phyloP scores from a whole-genome alignment of 2,329 filamentous ascomycete genomes.

The Paecilomyces sp. region DNA sequence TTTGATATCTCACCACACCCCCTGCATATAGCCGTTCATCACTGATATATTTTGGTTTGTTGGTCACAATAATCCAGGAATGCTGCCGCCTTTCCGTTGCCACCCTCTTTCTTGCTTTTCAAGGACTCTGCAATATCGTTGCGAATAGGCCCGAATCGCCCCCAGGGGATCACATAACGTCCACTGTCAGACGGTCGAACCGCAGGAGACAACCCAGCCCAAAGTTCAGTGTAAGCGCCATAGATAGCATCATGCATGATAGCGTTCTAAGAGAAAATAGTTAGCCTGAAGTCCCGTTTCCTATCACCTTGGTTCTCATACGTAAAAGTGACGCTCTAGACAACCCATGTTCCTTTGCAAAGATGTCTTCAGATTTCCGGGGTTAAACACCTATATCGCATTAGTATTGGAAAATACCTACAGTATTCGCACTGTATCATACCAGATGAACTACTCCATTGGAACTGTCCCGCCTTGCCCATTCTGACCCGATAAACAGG shows the following conservation, averaged over 20 bases:
- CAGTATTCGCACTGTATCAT: neutral
- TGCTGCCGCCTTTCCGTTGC: neutral
- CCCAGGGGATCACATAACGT: neutral
- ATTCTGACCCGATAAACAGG: slow-evolving; percentile 10
- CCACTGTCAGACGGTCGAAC: neutral
- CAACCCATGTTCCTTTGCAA: neutral
- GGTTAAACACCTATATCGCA: neutral
- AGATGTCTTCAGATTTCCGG: neutral
- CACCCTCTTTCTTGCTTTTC: neutral
- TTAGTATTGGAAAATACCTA: neutral
- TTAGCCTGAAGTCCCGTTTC: too few relatives aligned
- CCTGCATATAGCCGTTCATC: too few relatives aligned
- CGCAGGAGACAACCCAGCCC: neutral
- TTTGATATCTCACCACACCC: too few relatives aligned
- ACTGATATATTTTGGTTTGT: neutral
- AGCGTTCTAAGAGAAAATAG: too few relatives aligned
- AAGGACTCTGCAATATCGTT: neutral
- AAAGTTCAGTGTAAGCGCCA: neutral
- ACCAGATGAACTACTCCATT: slow-evolving; percentile 14
- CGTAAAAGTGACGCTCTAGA: too few relatives aligned
- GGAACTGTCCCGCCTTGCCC: slow-evolving; percentile 4
- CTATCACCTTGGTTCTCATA: too few relatives aligned
- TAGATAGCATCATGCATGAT: neutral
- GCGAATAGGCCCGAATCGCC: neutral
- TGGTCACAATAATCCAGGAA: neutral